Evolutionary conservation across 352 stramenopile genomes (phyloP), one percentile per base, ranked within the genome.

Genomic region (Phytophthora rubi): DNA sequence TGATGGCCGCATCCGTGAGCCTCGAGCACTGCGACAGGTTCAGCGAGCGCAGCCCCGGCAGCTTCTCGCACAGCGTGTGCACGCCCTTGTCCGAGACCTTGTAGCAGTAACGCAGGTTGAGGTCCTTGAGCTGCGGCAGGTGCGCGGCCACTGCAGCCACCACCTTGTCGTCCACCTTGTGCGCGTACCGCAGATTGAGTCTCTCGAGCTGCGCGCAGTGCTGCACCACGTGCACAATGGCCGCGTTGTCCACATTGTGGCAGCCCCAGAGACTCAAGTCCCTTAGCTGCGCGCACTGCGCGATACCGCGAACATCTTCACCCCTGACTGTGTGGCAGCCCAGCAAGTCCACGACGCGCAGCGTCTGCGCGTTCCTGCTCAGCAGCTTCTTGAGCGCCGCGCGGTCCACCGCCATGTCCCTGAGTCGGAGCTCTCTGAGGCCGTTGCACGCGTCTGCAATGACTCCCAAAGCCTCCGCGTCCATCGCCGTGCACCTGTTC

Each of bases 71-170:
- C 33, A 96, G 69, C 13, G 70, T 64, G 7, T 62, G 55, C 8
- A 96, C 86, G 18, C 73, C 82, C 10, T 74, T 77, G 58, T 96
- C 89, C 33, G 89, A 91, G 15, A 96, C 65, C 62, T 95, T 95
- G 84, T 92, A 95, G 77, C 87, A 95, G 71, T 96, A 96, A 49
- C 87, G 87, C 44, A 96, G 42, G 53, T 95, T 94, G 53, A 96
- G 62, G 23, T 92, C 75, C 51, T 82, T 83, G 6, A 96, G 77
- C 45, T 79, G 67, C 8, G 75, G 79, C 35, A 88, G 35, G 23
- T 83, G 21, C 3, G 49, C 18, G 2, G 78, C 86, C 59, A 96
- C 83, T 18, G 76, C 78, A 7, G 80, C 68, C 9, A 94, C 81
- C 7, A 95, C 71, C 63, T 81, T 80, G 67, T 96, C 89, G 45